Percentiles rank a stretch among this genome's conserved stretches.
phyloP scores from a whole-genome alignment of 345 rosid species.

The Hibiscus syriacus region DNA sequence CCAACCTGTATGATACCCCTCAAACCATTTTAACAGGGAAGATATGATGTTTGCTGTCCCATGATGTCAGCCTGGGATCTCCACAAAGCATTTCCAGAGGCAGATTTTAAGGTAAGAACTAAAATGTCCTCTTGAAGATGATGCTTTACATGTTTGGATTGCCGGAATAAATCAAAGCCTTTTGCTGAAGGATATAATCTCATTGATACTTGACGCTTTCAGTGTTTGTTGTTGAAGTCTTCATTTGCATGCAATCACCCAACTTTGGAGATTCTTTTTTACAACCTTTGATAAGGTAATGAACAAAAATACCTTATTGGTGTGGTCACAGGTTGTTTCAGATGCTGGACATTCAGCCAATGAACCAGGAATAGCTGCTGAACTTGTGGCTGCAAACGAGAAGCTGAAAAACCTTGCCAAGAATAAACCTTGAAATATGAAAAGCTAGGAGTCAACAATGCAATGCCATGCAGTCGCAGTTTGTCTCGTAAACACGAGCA shows the following conservation, averaged over 20 bases:
- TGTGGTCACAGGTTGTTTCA: constrained; percentile 58
- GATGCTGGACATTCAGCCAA: constrained; percentile 98
- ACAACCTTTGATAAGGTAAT: background rate
- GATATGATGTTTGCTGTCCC: constrained; percentile 89
- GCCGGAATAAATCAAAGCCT: background rate
- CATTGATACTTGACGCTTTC: background rate
- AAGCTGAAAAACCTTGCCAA: constrained; percentile 49
- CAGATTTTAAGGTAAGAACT: constrained; percentile 63
- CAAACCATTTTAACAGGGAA: constrained; percentile 56
- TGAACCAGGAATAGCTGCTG: constrained; percentile 79
- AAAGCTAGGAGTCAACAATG: background rate
- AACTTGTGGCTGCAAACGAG: constrained; percentile 84
- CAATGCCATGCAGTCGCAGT: background rate
- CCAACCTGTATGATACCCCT: background rate
- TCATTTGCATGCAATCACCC: background rate
- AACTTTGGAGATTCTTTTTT: background rate
- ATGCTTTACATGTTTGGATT: background rate
- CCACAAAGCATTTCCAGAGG: constrained; percentile 94
- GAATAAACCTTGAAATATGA: constrained; percentile 32
- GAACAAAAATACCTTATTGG: background rate
- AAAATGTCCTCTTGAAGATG: background rate
- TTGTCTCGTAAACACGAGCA: background rate
- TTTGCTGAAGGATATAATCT: background rate
- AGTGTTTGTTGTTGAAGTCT: background rate
- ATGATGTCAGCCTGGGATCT: constrained; percentile 99